Conservation (phyloP, 257 asterid genomes). For the Prunella vulgaris region DNA sequence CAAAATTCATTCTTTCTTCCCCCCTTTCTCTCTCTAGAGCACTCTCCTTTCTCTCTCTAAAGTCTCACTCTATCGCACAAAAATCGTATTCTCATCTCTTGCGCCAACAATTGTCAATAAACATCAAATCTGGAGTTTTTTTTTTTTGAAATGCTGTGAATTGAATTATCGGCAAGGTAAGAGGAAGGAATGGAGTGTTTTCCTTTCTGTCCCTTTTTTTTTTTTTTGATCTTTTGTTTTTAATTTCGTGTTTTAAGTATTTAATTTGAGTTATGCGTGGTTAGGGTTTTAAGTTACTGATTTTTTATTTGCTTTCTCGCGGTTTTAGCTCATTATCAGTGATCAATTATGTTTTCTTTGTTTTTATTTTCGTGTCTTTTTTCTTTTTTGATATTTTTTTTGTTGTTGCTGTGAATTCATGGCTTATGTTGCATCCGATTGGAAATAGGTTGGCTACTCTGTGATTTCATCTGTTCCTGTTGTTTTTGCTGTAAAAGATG, state of each 20-base stretch:
- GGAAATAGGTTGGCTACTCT: slow-evolving; percentile 13
- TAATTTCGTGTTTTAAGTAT: slow-evolving; percentile 12
- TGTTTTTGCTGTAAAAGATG: neutral
- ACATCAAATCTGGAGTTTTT: slow-evolving; percentile 24
- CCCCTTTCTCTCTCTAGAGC: slow-evolving; percentile 36
- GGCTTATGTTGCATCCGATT: slow-evolving; percentile 17
- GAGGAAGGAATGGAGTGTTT: slow-evolving; percentile 4
- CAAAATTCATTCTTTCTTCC: slow-evolving; percentile 32
- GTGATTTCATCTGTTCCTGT: slow-evolving; percentile 3
- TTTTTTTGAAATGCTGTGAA: slow-evolving; percentile 32
- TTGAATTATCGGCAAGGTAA: slow-evolving; percentile 35
- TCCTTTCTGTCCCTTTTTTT: neutral
- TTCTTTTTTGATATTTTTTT: too few species aligned
- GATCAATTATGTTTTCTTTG: slow-evolving; percentile 1
- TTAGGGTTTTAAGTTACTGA: slow-evolving; percentile 18
- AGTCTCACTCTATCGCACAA: slow-evolving; percentile 32
- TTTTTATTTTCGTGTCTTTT: too few species aligned
- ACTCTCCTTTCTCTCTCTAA: slow-evolving; percentile 38
- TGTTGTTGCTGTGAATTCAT: slow-evolving; percentile 19
- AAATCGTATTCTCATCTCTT: slow-evolving; percentile 32
- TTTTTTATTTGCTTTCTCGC: slow-evolving; percentile 18
- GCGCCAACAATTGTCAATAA: slow-evolving; percentile 15
- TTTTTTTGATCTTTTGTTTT: slow-evolving; percentile 28
- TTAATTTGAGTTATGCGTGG: slow-evolving; percentile 19
- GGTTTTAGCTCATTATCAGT: slow-evolving; percentile 20